A percentile compares a stretch with the other conserved stretches of the same genome.
Conservation (phyloP, 2,329 filamentous ascomycete species). For the Cladosporium oxysporum region DNA sequence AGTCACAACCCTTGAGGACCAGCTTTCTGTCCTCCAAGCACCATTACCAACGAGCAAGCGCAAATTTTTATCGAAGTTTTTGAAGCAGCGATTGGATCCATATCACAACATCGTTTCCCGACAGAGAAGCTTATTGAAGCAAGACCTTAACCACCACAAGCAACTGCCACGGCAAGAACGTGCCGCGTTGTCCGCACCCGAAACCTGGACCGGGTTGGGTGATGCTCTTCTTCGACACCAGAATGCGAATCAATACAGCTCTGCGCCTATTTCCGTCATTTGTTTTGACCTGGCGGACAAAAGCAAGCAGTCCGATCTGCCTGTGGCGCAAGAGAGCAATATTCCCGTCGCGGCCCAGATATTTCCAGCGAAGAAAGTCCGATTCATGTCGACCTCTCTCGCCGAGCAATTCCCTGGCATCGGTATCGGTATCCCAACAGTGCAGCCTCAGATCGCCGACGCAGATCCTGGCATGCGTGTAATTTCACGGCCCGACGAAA, state of each 20-base stretch:
- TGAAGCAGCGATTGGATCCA: constrained; percentile 58
- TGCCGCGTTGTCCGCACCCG: constrained; percentile 30
- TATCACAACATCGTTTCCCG: constrained; percentile 47
- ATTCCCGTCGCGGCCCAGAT: neutral
- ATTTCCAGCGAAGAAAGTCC: neutral
- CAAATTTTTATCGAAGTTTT: constrained; percentile 52
- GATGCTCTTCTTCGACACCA: constrained; percentile 34
- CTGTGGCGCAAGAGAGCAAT: neutral
- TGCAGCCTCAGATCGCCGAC: constrained; percentile 34
- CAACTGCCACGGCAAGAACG: constrained; percentile 22
- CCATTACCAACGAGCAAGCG: constrained; percentile 52
- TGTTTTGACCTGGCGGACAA: constrained; percentile 29
- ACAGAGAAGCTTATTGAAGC: constrained; percentile 21
- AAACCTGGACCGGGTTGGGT: constrained; percentile 37
- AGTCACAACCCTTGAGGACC: constrained; percentile 55
- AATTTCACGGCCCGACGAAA: constrained; percentile 5
- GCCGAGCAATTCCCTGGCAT: constrained; percentile 37
- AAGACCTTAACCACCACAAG: neutral
- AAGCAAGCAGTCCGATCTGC: neutral
- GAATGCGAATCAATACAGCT: constrained; percentile 32
- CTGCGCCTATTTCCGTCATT: constrained; percentile 29
- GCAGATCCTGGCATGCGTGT: constrained; percentile 30
- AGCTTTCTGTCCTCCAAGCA: constrained; percentile 54
- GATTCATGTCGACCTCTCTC: constrained; percentile 25
- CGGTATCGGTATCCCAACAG: constrained; percentile 34